These are phyloP conservation scores for Teunomyces cretensis DNA, from an alignment of 805 yeast genomes.

Conservation along the genomic window DNA sequence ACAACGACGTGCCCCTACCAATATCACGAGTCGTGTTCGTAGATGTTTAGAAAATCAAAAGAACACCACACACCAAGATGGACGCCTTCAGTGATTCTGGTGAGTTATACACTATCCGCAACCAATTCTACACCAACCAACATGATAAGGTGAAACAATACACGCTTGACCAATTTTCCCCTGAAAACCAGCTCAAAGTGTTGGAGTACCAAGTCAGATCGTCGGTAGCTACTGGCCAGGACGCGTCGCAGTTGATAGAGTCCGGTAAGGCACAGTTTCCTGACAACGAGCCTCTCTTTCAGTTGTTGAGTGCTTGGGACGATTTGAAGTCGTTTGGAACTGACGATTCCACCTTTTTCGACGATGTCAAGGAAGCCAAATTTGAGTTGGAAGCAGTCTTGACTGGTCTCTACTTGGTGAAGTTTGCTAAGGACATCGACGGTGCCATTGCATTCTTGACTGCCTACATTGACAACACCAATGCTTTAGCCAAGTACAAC, in stretches of 20 bases:
- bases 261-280: conserved; percentile 33
- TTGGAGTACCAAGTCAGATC: conserved; percentile 43
- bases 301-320: conserved; percentile 42
- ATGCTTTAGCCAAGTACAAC: conserved; percentile 18
- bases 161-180: conserved; percentile 36
- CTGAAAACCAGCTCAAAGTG: conserved; percentile 37
- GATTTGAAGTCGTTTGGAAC: conserved; percentile 44
- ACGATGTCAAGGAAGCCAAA: conserved; percentile 32
- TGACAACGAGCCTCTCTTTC: conserved; percentile 34
- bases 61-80: conserved; percentile 21
- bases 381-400: conserved; percentile 44
- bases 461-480: conserved; percentile 23
- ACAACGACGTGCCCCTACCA: neutral
- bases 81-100: conserved; percentile 42
- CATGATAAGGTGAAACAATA: conserved; percentile 44
- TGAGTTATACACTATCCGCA: conserved; percentile 56
- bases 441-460: conserved; percentile 35
- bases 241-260: conserved; percentile 40
- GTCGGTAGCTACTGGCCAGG: conserved; percentile 34
- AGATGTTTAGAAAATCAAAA: conserved; percentile 1
- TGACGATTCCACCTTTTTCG: conserved; percentile 43
- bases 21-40: neutral
- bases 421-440: conserved; percentile 34
- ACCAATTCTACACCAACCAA: conserved; percentile 62
- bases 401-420: conserved; percentile 38